These are phyloP conservation scores for Amoeboaphelidium occidentale DNA, from an alignment of 371 early-diverging fungal genomes.

Conservation along the genomic window DNA sequence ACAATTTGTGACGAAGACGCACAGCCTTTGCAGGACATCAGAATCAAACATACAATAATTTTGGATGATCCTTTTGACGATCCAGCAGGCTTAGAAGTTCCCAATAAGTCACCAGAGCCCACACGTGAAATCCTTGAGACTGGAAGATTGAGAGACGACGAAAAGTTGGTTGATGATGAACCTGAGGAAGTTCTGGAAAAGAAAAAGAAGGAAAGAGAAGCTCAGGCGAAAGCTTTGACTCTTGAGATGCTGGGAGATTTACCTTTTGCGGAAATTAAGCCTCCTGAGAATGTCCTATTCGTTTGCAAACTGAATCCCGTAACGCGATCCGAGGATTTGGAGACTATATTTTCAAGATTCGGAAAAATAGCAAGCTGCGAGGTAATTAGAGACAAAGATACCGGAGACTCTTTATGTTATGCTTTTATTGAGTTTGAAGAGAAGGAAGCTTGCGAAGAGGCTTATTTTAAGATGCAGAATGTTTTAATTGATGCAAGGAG, in stretches of 20 bases:
- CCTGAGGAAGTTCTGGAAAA: conserved; percentile 44
- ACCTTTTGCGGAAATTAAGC: conserved; percentile 84
- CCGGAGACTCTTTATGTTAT: conserved; percentile 64
- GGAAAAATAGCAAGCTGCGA: conserved; percentile 69
- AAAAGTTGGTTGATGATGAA: conserved; percentile 31
- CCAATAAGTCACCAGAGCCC: conserved; percentile 32
- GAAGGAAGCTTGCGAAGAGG: conserved; percentile 62
- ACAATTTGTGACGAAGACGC: conserved; percentile 40
- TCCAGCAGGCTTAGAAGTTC: conserved; percentile 38
- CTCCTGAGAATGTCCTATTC: conserved; percentile 88
- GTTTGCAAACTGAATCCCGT: conserved; percentile 86
- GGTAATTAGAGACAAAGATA: conserved; percentile 61
- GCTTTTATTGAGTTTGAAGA: conserved; percentile 87
- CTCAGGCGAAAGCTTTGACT: conserved; percentile 66
- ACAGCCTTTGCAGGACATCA: conserved; percentile 59
- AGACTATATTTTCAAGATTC: conserved; percentile 77
- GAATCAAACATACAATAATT: conserved; percentile 69
- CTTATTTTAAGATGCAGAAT: conserved; percentile 72
- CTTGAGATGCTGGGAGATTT: conserved; percentile 94
- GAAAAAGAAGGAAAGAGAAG: conserved; percentile 38
- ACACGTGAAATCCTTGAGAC: conserved; percentile 40
- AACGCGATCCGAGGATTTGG: conserved; percentile 72
- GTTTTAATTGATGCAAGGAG: conserved; percentile 88
- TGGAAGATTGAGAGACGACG: conserved; percentile 57
- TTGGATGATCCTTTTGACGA: conserved; percentile 84